A percentile compares a stretch with the other conserved stretches of the same genome.
These are phyloP conservation scores for Pleodorina starrii DNA, from an alignment of 139 green algal genomes.

Conservation along the genomic window DNA sequence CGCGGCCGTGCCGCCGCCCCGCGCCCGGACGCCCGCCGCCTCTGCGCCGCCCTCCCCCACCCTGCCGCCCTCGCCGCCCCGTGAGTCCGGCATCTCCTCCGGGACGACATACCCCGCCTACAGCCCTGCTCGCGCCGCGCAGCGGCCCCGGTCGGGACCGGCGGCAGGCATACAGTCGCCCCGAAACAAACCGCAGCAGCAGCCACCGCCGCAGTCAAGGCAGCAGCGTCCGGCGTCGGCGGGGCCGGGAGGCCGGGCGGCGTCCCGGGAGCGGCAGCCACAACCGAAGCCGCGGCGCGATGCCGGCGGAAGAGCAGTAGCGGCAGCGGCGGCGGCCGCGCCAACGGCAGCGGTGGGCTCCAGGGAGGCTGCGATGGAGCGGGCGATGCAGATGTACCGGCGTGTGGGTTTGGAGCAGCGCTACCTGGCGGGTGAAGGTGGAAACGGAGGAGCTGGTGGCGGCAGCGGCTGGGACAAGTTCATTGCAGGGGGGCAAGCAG, in stretches of 20 bases:
- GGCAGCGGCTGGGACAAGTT: neutral
- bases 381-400: neutral
- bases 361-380: neutral
- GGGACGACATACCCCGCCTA: conserved; percentile 21
- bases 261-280: neutral
- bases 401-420: neutral
- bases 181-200: neutral
- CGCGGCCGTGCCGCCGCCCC: neutral
- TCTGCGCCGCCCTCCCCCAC: neutral
- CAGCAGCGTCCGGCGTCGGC: neutral
- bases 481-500: neutral
- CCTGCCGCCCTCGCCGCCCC: neutral
- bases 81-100: neutral
- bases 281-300: neutral
- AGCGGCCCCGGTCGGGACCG: too few species aligned
- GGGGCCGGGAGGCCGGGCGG: neutral
- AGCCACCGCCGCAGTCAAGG: neutral
- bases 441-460: neutral
- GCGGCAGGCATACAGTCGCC: neutral
- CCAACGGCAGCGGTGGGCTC: neutral
- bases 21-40: neutral
- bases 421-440: neutral
- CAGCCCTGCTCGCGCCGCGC: too few species aligned
- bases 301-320: neutral
- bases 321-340: neutral